These are phyloP conservation scores for Kodamaea restingae DNA, from an alignment of 805 yeast genomes.

Conservation along the genomic window DNA sequence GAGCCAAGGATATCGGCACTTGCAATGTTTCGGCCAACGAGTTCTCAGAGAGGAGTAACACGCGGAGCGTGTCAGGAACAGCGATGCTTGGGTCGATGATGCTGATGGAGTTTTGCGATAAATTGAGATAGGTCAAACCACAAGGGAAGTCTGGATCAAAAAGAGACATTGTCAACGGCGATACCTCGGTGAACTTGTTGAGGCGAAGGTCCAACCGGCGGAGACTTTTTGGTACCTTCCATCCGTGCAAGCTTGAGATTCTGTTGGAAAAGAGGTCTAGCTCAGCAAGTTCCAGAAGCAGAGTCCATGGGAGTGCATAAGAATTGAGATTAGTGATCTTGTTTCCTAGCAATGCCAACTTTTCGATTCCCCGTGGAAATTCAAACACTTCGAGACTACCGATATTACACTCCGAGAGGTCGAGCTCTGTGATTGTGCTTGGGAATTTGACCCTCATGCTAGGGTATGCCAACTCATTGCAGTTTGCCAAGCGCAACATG, in stretches of 20 bases:
- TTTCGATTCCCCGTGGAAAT: conserved; percentile 21
- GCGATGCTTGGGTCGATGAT: conserved; percentile 6
- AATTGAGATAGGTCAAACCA: conserved; percentile 6
- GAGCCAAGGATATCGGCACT: conserved; percentile 10
- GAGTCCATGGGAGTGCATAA: conserved; percentile 24
- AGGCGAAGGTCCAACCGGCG: conserved; percentile 19
- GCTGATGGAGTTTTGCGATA: conserved; percentile 8
- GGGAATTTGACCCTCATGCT: conserved; percentile 22
- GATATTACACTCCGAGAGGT: conserved; percentile 23
- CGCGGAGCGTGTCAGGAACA: conserved; percentile 9
- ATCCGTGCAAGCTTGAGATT: conserved; percentile 15
- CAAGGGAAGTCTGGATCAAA: conserved; percentile 6
- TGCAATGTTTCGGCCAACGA: conserved; percentile 14
- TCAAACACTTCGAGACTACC: conserved; percentile 16
- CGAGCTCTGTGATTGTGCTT: conserved; percentile 16
- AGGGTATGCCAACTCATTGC: conserved; percentile 11
- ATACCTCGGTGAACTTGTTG: conserved; percentile 18
- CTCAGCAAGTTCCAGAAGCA: conserved; percentile 19
- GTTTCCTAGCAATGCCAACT: conserved; percentile 25
- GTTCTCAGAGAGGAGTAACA: conserved; percentile 8
- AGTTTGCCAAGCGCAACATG: conserved; percentile 19
- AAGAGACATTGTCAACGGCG: conserved; percentile 3
- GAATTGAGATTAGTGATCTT: conserved; percentile 17
- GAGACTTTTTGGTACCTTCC: conserved; percentile 16
- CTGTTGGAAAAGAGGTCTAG: conserved; percentile 23